Base-by-base conservation (phyloP, 257 asterid species). In the Jaltomata sinuosa region DNA sequence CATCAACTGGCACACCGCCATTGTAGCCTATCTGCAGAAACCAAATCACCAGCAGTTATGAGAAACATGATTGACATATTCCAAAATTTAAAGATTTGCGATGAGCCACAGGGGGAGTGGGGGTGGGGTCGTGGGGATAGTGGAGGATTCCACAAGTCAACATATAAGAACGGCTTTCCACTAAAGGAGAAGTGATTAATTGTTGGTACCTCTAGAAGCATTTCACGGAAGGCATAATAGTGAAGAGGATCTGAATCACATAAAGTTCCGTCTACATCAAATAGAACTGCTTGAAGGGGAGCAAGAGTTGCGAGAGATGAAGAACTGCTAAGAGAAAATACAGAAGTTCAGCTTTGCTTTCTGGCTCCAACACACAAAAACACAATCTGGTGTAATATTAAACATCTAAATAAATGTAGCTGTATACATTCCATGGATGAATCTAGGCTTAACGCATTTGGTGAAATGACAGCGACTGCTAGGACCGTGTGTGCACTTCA, bases 201-300 rank as follows among this genome's bases (percentile, higher is more conserved):
- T 69, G 25, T 34, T 21, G 65, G 62, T 29, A 95, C 97, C 97
- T 92, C 94, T 79, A 81, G 96, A 89, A 95, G 97, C 97, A 93
- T 85, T 88, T 78, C 95, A 5, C 89, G 91, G 85, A 93, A 95
- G 79, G 98, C 98, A 54, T 82, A 14, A 59, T 78, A 83, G 83
- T 96, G 99, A 88, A 96, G 89, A 84, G 99, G 99, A 87, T 96
- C 99, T 9, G 99, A 84, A 86, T 96, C 99, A 38, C 97, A 92
- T 83, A 96, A 87, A 57, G 99, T 96, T 83, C 99, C 99, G 86
- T 96, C 99, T 34, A 96, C 86, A 36, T 96, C 99, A 87, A 96
- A 96, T 29, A 96, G 87, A n/a, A 94, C 97, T 31, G 99, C 99
- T 89, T 96, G 92, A 81, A 96, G 91, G 65, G 99, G 98, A 85